Evolutionary conservation across 306 rosid genomes (phyloP), one percentile per base, ranked within the genome.

Genomic region (Comarum palustre): DNA sequence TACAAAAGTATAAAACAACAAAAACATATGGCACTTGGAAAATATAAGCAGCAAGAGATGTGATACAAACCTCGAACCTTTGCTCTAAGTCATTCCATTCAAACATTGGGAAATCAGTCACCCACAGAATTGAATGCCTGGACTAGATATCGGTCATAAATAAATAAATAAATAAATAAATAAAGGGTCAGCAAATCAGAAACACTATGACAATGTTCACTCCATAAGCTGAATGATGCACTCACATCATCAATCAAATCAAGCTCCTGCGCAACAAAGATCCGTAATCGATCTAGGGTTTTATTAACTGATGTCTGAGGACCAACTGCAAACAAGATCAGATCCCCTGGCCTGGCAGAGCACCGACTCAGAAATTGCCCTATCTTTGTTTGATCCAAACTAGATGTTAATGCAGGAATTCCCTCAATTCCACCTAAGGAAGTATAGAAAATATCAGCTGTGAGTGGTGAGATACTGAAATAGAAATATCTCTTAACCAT

Each of bases 51-150:
- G 45, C 57, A 50, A n/a, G 47, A 47, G 74, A 65, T 57, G 46
- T 14, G 62, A 66, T 42, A 5, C 84, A 16, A 60, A 94, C 98
- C 98, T 94, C 98, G 51, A 94, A 83, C 86, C 97, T 86, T 77
- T 87, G 91, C 83, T 94, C 98, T 32, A 71, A 46, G 52, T 91
- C 98, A 78, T 94, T 94, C 98, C 98, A 94, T 82, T 94, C 97
- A 43, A 94, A 94, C 98, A 94, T 91, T 15, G 98, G 98, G 75
- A 94, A 94, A 81, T 91, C 97, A 0, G 96, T 91, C 76, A 94
- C 87, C 98, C 98, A 94, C 69, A 94, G 77, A 85, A 94, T 83
- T 67, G 98, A 85, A 85, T 93, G 96, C 84, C 73, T 81, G 70
- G 87, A 89, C 98, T 93, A 76, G 70, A 83, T 57, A 72, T 55